phyloP scores from a whole-genome alignment of 1,284 basidiomycete genomes.

The Heliocybe sulcata region DNA sequence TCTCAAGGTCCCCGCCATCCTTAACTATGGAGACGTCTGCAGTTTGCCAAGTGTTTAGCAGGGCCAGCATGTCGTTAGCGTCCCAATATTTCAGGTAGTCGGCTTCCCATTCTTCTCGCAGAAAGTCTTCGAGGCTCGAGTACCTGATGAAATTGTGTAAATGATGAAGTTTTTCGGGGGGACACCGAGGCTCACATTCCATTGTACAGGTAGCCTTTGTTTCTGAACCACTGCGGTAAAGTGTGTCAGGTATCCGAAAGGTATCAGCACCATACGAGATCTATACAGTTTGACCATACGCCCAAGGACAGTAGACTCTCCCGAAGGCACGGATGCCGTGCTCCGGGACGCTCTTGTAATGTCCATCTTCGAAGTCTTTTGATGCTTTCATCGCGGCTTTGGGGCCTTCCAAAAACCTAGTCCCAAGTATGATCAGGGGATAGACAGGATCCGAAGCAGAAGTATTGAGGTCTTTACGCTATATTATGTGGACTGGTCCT shows the following conservation, averaged over 20 bases:
- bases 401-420: conserved; percentile 53
- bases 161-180: not conserved
- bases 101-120: conserved; percentile 29
- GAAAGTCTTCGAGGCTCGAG: conserved; percentile 22
- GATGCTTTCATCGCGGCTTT: conserved; percentile 49
- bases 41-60: conserved; percentile 30
- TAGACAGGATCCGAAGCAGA: not conserved
- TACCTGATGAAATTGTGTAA: conserved; percentile 9
- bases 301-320: conserved; percentile 53
- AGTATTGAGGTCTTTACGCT: conserved; percentile 30
- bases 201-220: conserved; percentile 21
- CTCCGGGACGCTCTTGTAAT: conserved; percentile 41
- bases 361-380: conserved; percentile 48
- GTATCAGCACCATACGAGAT: conserved; percentile 1
- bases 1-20: conserved; percentile 12
- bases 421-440: not conserved
- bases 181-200: conserved; percentile 18
- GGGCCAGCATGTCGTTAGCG: conserved; percentile 30
- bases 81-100: conserved; percentile 27
- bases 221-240: conserved; percentile 25
- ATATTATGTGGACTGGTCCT: conserved; percentile 55
- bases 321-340: conserved; percentile 47
- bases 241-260: not conserved
- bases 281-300: conserved; percentile 47
- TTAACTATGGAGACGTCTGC: conserved; percentile 29